A percentile compares a stretch with the other conserved stretches of the same genome.
Conservation (phyloP, 164 flowering plant genomes). For the Echeveria elegans region DNA sequence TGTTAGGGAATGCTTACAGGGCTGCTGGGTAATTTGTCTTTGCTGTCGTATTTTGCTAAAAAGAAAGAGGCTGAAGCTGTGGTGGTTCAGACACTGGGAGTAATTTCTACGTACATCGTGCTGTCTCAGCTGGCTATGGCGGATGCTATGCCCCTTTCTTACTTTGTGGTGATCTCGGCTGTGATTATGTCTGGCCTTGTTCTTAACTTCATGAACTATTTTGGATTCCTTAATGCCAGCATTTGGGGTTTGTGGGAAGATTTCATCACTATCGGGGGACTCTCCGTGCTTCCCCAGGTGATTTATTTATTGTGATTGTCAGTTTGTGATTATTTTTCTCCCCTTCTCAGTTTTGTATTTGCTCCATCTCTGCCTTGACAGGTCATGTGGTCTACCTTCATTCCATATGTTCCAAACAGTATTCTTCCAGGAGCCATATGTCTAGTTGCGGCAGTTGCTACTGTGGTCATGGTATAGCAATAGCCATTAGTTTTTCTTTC, state of each 20-base stretch:
- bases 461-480: constrained; percentile 49
- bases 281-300: constrained; percentile 88
- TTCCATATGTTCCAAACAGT: constrained; percentile 58
- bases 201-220: constrained; percentile 67
- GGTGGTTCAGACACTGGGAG: constrained; percentile 84
- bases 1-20: constrained; percentile 81
- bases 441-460: constrained; percentile 32
- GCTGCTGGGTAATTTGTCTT: constrained; percentile 77
- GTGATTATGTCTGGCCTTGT: constrained; percentile 62
- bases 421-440: constrained; percentile 53
- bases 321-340: neutral
- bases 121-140: constrained; percentile 72
- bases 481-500: neutral
- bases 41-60: constrained; percentile 86
- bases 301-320: neutral
- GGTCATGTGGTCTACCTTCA: constrained; percentile 91
- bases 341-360: neutral
- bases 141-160: constrained; percentile 76
- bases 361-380: constrained; percentile 15
- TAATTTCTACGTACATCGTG: constrained; percentile 53
- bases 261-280: constrained; percentile 79
- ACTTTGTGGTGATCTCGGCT: constrained; percentile 42
- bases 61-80: constrained; percentile 80
- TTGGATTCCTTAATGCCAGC: constrained; percentile 32
- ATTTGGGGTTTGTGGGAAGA: constrained; percentile 89